These are phyloP conservation scores for Epichloe glyceriae DNA, from an alignment of 2,329 filamentous ascomycete species.

Conservation along the genomic window DNA sequence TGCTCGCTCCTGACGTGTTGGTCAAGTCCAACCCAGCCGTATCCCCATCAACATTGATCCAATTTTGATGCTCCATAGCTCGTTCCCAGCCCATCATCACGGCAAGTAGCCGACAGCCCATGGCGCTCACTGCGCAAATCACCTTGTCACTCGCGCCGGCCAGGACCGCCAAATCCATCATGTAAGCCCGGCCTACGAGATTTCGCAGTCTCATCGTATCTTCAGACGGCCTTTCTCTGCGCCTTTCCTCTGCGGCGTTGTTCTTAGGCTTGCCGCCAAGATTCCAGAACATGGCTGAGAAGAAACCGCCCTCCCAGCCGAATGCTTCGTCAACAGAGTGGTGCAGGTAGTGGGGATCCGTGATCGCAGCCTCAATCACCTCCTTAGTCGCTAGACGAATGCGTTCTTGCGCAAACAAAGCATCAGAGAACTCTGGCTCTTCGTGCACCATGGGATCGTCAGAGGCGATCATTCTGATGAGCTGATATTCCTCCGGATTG, in stretches of 20 bases:
- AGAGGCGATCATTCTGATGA: constrained; percentile 55
- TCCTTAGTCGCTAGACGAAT: constrained; percentile 62
- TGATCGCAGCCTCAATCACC: constrained; percentile 25
- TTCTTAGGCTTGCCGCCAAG: constrained; percentile 41
- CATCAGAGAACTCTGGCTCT: constrained; percentile 45
- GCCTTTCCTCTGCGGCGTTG: constrained; percentile 19
- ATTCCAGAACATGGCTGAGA: constrained; percentile 67
- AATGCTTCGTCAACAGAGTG: constrained; percentile 63
- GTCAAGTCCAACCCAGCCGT: constrained; percentile 42
- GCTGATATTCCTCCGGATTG: constrained; percentile 22
- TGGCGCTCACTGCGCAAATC: constrained; percentile 64
- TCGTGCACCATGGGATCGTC: constrained; percentile 69
- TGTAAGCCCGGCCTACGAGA: constrained; percentile 66
- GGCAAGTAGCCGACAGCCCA: constrained; percentile 59
- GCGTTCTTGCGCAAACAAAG: constrained; percentile 56
- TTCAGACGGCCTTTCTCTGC: constrained; percentile 24
- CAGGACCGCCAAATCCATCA: constrained; percentile 68
- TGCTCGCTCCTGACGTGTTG: constrained; percentile 13
- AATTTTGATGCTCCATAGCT: constrained; percentile 45
- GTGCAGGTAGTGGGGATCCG: constrained; percentile 38
- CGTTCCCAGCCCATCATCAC: constrained; percentile 82
- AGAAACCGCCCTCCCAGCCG: constrained; percentile 86
- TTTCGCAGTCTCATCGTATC: constrained; percentile 56
- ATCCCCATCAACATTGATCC: constrained; percentile 72
- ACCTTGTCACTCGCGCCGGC: constrained; percentile 54